A percentile compares a stretch with the other conserved stretches of the same genome.
phyloP scores from a whole-genome alignment of 345 rosid species.

The Syzygium oleosum region DNA sequence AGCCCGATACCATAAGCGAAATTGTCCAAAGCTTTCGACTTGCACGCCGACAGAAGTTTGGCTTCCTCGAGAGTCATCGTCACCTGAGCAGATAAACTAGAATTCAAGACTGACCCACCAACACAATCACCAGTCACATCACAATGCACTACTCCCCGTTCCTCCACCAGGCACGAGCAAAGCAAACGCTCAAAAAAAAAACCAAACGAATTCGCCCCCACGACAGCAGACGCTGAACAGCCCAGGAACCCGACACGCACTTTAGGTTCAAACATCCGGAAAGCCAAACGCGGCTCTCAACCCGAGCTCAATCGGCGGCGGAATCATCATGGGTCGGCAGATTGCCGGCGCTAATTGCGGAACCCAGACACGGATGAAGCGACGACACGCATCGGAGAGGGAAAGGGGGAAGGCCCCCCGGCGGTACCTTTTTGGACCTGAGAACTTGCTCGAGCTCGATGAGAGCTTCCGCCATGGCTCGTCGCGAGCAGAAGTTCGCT shows the following conservation, averaged over 20 bases:
- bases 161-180: not conserved
- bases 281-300: not conserved
- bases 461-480: conserved; percentile 30
- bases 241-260: not conserved
- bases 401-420: not conserved
- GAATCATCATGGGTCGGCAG: not conserved
- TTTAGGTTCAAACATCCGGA: not conserved
- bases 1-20: conserved; percentile 8
- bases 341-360: not conserved
- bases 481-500: not conserved
- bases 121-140: not conserved
- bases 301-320: not conserved
- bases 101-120: not conserved
- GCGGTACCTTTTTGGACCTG: conserved; percentile 21
- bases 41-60: conserved; percentile 12
- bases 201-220: not conserved
- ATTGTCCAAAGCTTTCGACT: conserved; percentile 18
- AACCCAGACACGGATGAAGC: not conserved
- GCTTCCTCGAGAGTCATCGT: conserved; percentile 29
- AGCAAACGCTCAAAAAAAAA: not conserved
- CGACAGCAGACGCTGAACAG: not conserved
- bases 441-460: conserved; percentile 28
- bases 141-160: not conserved
- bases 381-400: not conserved
- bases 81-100: conserved; percentile 8